Base-by-base conservation (phyloP, 305 asterid genomes). In the Fraxinus sp. region DNA sequence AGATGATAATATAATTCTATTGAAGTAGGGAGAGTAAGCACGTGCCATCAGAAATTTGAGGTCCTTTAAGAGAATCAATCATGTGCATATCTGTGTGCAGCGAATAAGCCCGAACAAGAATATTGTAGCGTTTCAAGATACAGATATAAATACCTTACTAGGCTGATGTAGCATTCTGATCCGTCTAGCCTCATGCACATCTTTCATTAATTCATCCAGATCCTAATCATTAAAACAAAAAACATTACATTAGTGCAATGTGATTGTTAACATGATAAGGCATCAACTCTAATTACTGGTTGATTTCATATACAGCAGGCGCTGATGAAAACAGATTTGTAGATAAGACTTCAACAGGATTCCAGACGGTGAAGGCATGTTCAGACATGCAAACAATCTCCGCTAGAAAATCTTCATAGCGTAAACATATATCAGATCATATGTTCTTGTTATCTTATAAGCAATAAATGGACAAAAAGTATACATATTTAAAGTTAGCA, bases 81-180 rank as follows among this genome's bases (percentile, higher is more conserved):
- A n/a, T 78, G 57, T 11, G 77, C 33, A 7, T 26, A 35, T 52
- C 62, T 41, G 9, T 8, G 2, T 76, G 57, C 39, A 33, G 57
- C 66, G 59, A 24, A 79, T 35, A 32, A 79, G 70, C 83, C 36
- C 18, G 6, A 66, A 66, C 59, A 59, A 55, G 84, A 68, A 80
- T 55, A 57, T 76, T 80, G 75, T 73, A 59, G 73, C 77, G 62
- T n/a, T 82, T 77, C 37, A 55, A 78, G 49, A 81, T 76, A 43
- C 66, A 71, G 83, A 77, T 78, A 75, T 46, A 72, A 59, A 81
- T 87, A 94, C 99, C 97, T 94, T 91, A 88, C 98, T 96, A 77
- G 99, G 99, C 85, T 93, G 98, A 86, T 96, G 99, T 87, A 96
- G 89, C 99, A 96, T 96, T 91, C 93, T 94, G 89, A 96, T 94